phyloP scores from a whole-genome alignment of 2,329 filamentous ascomycete genomes.

The Aphanocladium album region DNA sequence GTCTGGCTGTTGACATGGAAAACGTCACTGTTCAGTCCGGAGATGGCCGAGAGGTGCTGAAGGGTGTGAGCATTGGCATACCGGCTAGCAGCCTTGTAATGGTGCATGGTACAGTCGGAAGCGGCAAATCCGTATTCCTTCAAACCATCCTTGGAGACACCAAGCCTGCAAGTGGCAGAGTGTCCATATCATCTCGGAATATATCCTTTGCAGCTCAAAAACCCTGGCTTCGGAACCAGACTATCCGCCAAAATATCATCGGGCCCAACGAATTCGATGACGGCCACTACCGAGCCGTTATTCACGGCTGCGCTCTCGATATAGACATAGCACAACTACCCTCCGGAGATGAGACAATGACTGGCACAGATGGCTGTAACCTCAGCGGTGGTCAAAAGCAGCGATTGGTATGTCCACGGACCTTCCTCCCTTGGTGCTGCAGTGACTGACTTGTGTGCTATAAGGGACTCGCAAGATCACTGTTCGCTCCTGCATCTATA shows the following conservation, averaged over 20 bases:
- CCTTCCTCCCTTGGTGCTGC: too few species aligned
- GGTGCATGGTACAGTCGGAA: neutral
- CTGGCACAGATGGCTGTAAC: neutral
- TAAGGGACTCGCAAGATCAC: constrained; percentile 39
- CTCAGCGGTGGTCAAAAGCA: constrained; percentile 41
- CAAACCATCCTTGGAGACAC: neutral
- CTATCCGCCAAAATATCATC: neutral
- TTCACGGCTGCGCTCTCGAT: neutral
- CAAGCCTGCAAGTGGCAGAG: neutral
- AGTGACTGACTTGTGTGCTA: neutral
- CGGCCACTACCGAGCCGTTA: neutral
- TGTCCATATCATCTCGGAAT: neutral
- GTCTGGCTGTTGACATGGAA: neutral
- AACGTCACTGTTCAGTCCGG: neutral
- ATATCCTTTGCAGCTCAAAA: neutral
- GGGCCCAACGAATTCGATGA: neutral
- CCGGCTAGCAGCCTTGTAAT: neutral
- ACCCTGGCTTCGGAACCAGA: neutral
- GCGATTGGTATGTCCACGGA: constrained; percentile 28
- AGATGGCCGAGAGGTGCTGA: neutral
- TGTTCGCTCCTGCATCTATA: constrained; percentile 35
- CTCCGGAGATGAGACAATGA: neutral
- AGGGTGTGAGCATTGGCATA: neutral
- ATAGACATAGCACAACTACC: neutral
- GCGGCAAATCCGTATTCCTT: neutral